A percentile compares a stretch with the other conserved stretches of the same genome.
phyloP scores from a whole-genome alignment of 768 basidiomycete genomes.

The Punctularia strigosozonata region DNA sequence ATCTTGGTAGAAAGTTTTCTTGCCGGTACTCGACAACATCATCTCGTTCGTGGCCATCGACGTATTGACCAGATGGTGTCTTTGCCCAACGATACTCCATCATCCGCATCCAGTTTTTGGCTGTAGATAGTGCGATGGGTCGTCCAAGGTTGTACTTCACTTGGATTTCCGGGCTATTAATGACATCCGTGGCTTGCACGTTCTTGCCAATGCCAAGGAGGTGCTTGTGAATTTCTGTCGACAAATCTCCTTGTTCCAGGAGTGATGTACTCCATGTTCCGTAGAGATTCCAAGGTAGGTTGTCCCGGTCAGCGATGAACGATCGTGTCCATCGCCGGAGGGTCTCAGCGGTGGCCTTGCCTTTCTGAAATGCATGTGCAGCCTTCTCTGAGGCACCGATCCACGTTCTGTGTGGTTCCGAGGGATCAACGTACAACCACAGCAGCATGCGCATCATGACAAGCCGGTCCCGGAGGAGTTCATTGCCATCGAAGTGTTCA shows the following conservation, averaged over 20 bases:
- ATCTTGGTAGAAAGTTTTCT: constrained; percentile 13
- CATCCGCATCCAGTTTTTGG: constrained; percentile 24
- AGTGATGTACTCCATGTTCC: constrained; percentile 11
- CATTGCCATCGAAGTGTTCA: constrained; percentile 4
- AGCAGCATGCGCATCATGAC: constrained; percentile 5
- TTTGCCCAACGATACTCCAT: constrained; percentile 20
- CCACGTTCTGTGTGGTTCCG: not conserved
- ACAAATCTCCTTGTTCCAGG: constrained; percentile 8
- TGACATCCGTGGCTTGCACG: constrained; percentile 8
- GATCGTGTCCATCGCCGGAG: constrained; percentile 12
- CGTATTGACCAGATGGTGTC: constrained; percentile 21
- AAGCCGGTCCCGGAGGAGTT: constrained; percentile 3
- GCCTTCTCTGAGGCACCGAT: not conserved
- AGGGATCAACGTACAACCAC: not conserved
- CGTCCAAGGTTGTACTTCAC: not conserved
- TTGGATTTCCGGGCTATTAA: constrained; percentile 3
- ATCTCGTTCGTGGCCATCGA: constrained; percentile 25
- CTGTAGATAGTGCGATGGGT: constrained; percentile 17
- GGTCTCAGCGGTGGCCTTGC: constrained; percentile 4
- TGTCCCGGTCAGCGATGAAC: constrained; percentile 10
- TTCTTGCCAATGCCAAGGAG: constrained; percentile 9
- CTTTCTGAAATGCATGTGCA: constrained; percentile 3
- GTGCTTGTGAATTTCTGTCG: constrained; percentile 8
- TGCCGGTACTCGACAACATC: constrained; percentile 23
- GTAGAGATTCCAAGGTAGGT: constrained; percentile 12